Conservation (phyloP, 352 stramenopile species). For the Phytophthora quininea region DNA sequence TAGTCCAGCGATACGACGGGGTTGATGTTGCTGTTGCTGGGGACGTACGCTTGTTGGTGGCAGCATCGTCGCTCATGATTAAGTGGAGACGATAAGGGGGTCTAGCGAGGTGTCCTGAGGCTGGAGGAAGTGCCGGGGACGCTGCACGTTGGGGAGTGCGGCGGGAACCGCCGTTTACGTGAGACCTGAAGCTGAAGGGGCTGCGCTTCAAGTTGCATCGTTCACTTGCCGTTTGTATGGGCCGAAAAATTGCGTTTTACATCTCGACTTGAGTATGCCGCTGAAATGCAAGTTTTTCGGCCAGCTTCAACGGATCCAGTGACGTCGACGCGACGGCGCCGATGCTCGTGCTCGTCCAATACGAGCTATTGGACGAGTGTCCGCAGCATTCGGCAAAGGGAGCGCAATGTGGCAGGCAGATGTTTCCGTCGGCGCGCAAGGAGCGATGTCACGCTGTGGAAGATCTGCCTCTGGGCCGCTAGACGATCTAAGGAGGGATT, state of each 20-base stretch:
- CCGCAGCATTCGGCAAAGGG: too few species aligned
- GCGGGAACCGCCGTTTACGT: not conserved
- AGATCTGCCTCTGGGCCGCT: too few species aligned
- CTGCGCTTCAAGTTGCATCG: not conserved
- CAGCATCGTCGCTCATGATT: conserved; percentile 47
- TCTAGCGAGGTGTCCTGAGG: not conserved
- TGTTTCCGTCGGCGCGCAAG: too few species aligned
- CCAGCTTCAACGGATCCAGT: too few species aligned
- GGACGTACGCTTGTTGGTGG: conserved; percentile 42
- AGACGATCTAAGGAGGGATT: too few species aligned
- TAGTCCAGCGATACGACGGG: not conserved
- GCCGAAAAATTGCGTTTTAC: not conserved
- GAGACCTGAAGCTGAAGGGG: not conserved
- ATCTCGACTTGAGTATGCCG: not conserved
- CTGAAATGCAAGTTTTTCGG: not conserved
- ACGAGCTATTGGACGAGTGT: not conserved
- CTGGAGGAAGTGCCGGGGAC: conserved; percentile 6
- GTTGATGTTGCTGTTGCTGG: not conserved
- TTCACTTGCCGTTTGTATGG: not conserved
- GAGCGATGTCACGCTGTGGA: too few species aligned
- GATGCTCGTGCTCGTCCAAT: not conserved
- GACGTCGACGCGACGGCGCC: too few species aligned
- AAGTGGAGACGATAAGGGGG: conserved; percentile 1
- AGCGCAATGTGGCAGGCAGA: too few species aligned
- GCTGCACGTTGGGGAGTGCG: not conserved